Evolutionary conservation across 2,329 filamentous ascomycete genomes (phyloP), one percentile per base, ranked within the genome.

Genomic region (Hymenoscyphus fraxineus): DNA sequence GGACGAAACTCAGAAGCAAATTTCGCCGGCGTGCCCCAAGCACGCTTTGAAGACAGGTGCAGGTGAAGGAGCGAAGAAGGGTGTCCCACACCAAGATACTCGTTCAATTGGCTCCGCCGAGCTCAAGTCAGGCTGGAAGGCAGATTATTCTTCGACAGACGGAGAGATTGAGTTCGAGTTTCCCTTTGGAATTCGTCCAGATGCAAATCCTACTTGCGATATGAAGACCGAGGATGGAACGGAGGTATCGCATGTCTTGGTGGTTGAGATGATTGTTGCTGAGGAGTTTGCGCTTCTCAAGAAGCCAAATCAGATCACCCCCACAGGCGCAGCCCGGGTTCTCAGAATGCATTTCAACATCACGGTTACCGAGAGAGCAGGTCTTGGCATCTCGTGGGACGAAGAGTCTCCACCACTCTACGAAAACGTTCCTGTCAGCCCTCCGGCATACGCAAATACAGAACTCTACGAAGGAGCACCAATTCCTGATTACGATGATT

Each of bases 401-500:
- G 94, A 97, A 78, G 94, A 99, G 80, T 88, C 91, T 73, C 94
- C 94, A 13, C 94, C 94, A 0, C 86, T 96, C 70, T 99, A 99
- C 78, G 90, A 95, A 77, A 92, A 98, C 74, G 93, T 98, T 54
- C 93, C 94, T 0, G 88, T 87, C 1, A 92, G 89, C 72, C 94
- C 94, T 59, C 94, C 94, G 0, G 83, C 81, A 6, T 93, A 93
- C 77, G 64, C 64, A 15, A 64, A 67, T 9, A 39, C 64, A 3
- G 68, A 70, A 13, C 35, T 68, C 1, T 72, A 72, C 60, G 64
- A 69, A 1, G 72, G 71, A 9, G 61, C 66, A 2, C 65, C 70
- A 2, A 69, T 76, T 57, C 71, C 73, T 7, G 72, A 74, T 55
- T 75, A 75, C 58, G 70, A 75, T 40, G 68, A 73, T 57, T 58